phyloP scores from a whole-genome alignment of 2,329 filamentous ascomycete genomes.

The Sclerotinia subarctica region DNA sequence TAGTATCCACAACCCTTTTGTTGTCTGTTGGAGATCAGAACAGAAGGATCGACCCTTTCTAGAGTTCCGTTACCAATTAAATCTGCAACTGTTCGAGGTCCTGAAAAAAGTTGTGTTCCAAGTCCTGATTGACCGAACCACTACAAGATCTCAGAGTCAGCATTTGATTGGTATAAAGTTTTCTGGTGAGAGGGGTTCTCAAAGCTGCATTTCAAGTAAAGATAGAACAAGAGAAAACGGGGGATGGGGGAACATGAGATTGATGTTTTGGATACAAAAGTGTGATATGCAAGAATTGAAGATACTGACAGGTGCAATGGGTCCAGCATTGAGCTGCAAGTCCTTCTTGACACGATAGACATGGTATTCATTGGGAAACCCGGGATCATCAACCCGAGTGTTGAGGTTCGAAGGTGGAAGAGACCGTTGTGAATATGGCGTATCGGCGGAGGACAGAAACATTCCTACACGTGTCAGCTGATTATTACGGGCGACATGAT shows the following conservation, averaged over 20 bases:
- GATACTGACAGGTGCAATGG: conserved; percentile 9
- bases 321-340: not conserved
- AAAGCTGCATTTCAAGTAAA: accelerated
- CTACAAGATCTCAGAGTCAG: not conserved
- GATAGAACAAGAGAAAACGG: not conserved
- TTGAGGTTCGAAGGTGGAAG: conserved; percentile 14
- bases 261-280: too few species aligned
- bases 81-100: not conserved
- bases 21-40: conserved; percentile 9
- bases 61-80: not conserved
- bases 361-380: conserved; percentile 16
- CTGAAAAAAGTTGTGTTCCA: conserved; percentile 6
- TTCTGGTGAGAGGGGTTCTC: not conserved
- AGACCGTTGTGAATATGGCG: conserved; percentile 9
- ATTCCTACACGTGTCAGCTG: not conserved
- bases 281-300: not conserved
- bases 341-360: conserved; percentile 8
- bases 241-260: too few species aligned
- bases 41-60: conserved; percentile 3
- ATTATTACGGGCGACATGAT: too few species aligned
- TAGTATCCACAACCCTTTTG: conserved; percentile 12
- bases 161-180: not conserved
- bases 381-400: not conserved
- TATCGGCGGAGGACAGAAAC: conserved; percentile 9
- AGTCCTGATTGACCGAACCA: conserved; percentile 20